A percentile compares a stretch with the other conserved stretches of the same genome.
Evolutionary conservation across 345 rosid species (phyloP).

Genomic region (Eucalyptus pauciflora): DNA sequence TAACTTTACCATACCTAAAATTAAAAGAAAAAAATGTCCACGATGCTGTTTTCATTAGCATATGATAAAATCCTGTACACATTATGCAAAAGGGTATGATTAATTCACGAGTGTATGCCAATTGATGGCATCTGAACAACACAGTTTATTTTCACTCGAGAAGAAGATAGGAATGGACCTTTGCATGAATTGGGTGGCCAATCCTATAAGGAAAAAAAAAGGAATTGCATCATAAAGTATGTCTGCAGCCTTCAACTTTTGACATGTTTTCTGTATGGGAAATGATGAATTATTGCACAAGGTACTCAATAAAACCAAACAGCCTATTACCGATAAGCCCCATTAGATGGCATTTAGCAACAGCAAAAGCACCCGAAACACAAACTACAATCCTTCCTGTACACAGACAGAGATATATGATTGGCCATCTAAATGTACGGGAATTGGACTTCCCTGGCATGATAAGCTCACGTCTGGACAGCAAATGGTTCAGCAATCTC

Average conservation of each 20-base stretch:
- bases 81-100: too few species aligned
- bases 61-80: too few species aligned
- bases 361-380: not conserved
- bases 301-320: not conserved
- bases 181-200: constrained; percentile 73
- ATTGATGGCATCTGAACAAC: not conserved
- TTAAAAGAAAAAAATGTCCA: too few species aligned
- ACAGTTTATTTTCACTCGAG: not conserved
- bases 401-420: not conserved
- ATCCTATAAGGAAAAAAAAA: constrained; percentile 49
- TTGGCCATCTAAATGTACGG: not conserved
- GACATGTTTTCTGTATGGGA: constrained; percentile 72
- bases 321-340: not conserved
- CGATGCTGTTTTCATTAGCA: too few species aligned
- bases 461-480: not conserved
- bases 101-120: not conserved
- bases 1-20: too few species aligned
- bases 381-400: not conserved
- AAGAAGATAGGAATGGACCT: constrained; percentile 23
- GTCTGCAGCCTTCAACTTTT: constrained; percentile 36
- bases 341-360: not conserved
- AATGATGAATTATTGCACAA: not conserved
- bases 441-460: not conserved
- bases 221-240: constrained; percentile 79
- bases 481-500: not conserved